These are phyloP conservation scores for Plectosphaerella cucumerina DNA, from an alignment of 2,329 filamentous ascomycete genomes.

Conservation along the genomic window DNA sequence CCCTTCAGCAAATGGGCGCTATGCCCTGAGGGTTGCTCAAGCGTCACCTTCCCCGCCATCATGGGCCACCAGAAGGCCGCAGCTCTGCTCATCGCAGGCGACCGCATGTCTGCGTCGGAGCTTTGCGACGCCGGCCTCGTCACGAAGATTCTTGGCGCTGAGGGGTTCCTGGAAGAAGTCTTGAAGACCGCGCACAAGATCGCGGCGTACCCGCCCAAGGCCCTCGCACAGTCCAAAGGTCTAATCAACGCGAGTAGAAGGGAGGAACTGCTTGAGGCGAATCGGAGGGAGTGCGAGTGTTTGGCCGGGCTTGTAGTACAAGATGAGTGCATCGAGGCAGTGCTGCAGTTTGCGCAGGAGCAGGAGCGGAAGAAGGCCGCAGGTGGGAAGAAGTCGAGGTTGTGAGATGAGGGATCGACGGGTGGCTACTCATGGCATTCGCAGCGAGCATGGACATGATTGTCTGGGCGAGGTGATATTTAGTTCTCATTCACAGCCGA, in stretches of 20 bases:
- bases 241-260: neutral
- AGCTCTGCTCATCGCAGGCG: neutral
- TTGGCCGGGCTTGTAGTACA: neutral
- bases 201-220: slow-evolving; percentile 1
- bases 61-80: slow-evolving; percentile 2
- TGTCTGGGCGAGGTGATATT: no score
- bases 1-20: slow-evolving; percentile 5
- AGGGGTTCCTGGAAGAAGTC: neutral
- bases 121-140: slow-evolving; percentile 2
- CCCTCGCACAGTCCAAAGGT: slow-evolving; percentile 1
- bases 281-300: slow-evolving; percentile 1
- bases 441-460: no score
- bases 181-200: neutral
- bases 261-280: slow-evolving; percentile 3
- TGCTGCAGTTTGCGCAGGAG: slow-evolving; percentile 1
- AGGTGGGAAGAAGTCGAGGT: no score
- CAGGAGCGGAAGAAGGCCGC: slow-evolving; percentile 1
- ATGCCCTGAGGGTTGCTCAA: neutral
- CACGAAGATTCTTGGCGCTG: slow-evolving; percentile 1
- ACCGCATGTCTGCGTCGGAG: slow-evolving; percentile 3
- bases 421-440: no score
- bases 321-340: neutral
- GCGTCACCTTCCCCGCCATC: neutral
- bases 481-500: neutral
- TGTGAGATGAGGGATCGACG: no score